phyloP scores from a whole-genome alignment of 257 asterid species.

The Salvia rosmarinus region DNA sequence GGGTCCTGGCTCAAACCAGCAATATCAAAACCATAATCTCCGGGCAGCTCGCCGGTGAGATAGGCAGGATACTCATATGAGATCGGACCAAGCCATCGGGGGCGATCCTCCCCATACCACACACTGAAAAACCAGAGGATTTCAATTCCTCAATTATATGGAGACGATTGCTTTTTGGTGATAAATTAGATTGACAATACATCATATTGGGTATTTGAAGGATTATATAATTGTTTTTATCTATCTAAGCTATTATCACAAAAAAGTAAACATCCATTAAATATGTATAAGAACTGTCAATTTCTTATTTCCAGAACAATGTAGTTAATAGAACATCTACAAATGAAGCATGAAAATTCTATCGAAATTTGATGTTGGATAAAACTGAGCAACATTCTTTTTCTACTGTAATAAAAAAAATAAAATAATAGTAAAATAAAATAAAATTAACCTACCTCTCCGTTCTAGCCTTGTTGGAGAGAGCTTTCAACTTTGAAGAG shows the following conservation, averaged over 20 bases:
- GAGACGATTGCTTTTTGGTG: not conserved
- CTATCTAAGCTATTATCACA: not conserved
- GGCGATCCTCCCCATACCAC: constrained; percentile 94
- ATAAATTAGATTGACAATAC: not conserved
- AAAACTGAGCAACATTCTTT: too few relatives aligned
- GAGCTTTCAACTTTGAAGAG: constrained; percentile 61
- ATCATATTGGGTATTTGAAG: not conserved
- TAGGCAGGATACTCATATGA: constrained; percentile 76
- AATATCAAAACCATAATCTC: constrained; percentile 91
- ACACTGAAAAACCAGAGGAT: constrained; percentile 48
- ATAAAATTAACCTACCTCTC: too few relatives aligned
- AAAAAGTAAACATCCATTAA: not conserved
- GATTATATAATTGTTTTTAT: not conserved
- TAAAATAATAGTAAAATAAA: too few relatives aligned
- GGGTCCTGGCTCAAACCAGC: constrained; percentile 88
- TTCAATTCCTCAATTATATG: not conserved
- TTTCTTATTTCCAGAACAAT: too few relatives aligned
- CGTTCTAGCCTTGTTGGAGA: constrained; percentile 63
- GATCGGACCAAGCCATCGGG: constrained; percentile 96
- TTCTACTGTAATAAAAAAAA: too few relatives aligned
- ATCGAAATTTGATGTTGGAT: too few relatives aligned
- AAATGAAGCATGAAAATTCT: too few relatives aligned
- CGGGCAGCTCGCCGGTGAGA: constrained; percentile 91
- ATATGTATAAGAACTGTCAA: too few relatives aligned
- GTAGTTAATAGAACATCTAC: too few relatives aligned